Base-by-base conservation (phyloP, 176 grass and related monocot species). In the Coix lacrymajobi region DNA sequence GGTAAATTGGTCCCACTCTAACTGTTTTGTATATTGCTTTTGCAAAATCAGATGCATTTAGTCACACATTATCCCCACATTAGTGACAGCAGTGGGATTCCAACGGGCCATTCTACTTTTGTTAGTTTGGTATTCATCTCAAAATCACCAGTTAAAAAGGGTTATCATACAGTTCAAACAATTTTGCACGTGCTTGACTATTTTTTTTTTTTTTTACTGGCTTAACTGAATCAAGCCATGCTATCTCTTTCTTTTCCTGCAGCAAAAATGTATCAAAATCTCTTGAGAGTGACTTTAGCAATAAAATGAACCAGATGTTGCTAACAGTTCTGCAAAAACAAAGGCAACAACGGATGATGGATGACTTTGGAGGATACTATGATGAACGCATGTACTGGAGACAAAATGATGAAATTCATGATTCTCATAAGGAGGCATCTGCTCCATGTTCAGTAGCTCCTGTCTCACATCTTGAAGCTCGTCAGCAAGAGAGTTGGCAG, bases 241-340 rank as follows among this genome's bases (percentile, higher is more conserved):
- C 25, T 46, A 29, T 71, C 32, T 83, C 4, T 70, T 85, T 81
- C 4, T 78, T 82, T 81, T 24, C 3, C 14, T 95, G 79, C 91
- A 98, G 96, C 78, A 90, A 88, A 88, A 95, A 74, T 63, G 96
- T 98, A 39, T 93, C 96, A 79, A 93, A 92, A 67, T 95, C 92
- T 65, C 93, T 98, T 25, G 85, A 89, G 29, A 90, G 96, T 86
- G 96, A 98, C 81, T 98, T 98, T 29, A 88, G 96, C 70, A 85
- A 68, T 52, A 98, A 89, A 85, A 93, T 98, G 93, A 96, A 98
- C 48, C 69, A 84, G 62, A 33, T 98, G 17, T 51, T 98, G 54
- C 85, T 83, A 73, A 79, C 89, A 78, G 66, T 85, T 56, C 60
- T 98, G 56, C 93, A 85, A 45, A 94, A 84, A 81, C 89, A 90